Evolutionary conservation across 129 eudicot species (phyloP).

Genomic region (Arctium lappa): DNA sequence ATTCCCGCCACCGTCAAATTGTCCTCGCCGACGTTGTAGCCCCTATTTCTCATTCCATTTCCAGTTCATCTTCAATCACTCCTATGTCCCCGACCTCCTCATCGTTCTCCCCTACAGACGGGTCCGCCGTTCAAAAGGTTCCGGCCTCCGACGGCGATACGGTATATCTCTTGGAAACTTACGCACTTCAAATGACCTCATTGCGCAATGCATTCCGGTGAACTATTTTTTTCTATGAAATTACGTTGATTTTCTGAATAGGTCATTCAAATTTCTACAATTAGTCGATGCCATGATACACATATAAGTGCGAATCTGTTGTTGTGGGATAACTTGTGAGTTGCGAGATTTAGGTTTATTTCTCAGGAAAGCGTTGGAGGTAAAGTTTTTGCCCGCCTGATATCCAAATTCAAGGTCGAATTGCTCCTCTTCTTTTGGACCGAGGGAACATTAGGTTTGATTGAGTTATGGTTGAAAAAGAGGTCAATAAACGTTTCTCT

Average conservation of each 20-base stretch:
- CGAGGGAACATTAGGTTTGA: background rate
- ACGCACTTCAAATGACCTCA: background rate
- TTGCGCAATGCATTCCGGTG: background rate
- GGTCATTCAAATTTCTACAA: background rate
- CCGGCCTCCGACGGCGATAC: constrained; percentile 36
- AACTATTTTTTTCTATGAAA: background rate
- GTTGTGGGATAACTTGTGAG: constrained; percentile 7
- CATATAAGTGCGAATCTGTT: background rate
- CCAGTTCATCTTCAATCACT: constrained; percentile 27
- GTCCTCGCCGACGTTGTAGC: constrained; percentile 21
- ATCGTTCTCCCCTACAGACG: constrained; percentile 31
- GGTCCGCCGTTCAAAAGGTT: constrained; percentile 32
- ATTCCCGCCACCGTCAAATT: constrained; percentile 35
- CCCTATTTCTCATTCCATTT: constrained; percentile 22
- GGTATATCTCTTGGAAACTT: constrained; percentile 25
- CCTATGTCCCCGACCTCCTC: constrained; percentile 4
- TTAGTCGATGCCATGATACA: background rate
- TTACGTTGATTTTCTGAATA: background rate
- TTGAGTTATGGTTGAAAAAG: background rate
- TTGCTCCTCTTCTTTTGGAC: background rate
- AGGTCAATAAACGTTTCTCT: background rate
- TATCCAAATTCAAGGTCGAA: background rate
- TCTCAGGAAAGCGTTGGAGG: background rate
- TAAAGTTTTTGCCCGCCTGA: background rate
- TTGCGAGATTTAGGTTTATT: constrained; percentile 17